Conservation (phyloP, 495 filamentous ascomycete species). For the Lepidopterella palustris region DNA sequence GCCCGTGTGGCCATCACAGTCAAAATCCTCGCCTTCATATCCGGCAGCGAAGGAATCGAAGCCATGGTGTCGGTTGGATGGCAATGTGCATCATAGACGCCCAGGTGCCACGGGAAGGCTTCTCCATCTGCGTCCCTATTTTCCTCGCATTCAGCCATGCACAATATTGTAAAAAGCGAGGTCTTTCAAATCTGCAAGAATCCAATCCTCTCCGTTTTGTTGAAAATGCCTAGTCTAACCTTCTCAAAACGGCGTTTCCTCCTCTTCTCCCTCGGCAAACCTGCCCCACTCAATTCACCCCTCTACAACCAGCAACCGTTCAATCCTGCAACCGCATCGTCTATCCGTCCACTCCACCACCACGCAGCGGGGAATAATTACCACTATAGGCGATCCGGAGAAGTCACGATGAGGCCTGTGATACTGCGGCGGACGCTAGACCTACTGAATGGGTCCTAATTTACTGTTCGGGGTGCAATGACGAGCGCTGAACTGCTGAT, state of each 20-base stretch:
- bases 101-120: conserved; percentile 75
- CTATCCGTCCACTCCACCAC: neutral
- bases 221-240: no score
- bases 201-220: no score
- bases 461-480: no score
- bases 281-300: neutral
- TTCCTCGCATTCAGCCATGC: no score
- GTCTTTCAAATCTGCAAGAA: no score
- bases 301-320: neutral
- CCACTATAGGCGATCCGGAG: neutral
- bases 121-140: neutral
- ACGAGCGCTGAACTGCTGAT: no score
- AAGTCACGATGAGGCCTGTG: neutral
- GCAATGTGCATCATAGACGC: conserved; percentile 88
- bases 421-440: no score
- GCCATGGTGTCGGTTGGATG: conserved; percentile 97
- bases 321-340: neutral
- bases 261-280: neutral
- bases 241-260: neutral
- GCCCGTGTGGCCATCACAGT: conserved; percentile 85
- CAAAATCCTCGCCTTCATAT: conserved; percentile 70
- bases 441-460: no score
- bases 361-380: neutral
- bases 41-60: conserved; percentile 56
- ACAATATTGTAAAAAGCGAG: no score